Percentiles rank a stretch among this genome's conserved stretches.
These are phyloP conservation scores for Filosporella fistucella DNA, from an alignment of 495 filamentous ascomycete genomes.

Conservation along the genomic window DNA sequence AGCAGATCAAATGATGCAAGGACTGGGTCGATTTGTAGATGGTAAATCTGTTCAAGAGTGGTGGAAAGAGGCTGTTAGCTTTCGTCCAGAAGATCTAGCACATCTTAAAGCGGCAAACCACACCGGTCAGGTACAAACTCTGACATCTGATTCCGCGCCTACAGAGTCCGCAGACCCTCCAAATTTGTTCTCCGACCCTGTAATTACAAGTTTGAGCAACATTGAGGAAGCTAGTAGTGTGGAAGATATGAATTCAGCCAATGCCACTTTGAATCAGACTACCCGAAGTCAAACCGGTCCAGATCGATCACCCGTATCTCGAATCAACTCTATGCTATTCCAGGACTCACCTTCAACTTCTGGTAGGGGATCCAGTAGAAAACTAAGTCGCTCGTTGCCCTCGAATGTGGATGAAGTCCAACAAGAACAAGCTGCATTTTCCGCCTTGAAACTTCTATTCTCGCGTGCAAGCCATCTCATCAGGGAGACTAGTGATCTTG, in stretches of 20 bases:
- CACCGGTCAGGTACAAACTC: not conserved
- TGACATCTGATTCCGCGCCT: not conserved
- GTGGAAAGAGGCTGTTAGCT: not conserved
- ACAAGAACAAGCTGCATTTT: not conserved
- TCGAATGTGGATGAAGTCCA: not conserved
- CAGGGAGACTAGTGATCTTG: constrained; percentile 41
- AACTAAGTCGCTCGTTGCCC: too few species aligned
- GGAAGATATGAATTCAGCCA: not conserved
- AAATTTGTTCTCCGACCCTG: not conserved
- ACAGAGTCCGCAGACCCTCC: not conserved
- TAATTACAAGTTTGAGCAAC: not conserved
- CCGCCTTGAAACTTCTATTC: constrained; percentile 20
- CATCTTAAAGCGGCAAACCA: not conserved
- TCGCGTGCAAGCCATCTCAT: constrained; percentile 41
- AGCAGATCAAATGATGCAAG: constrained; percentile 30
- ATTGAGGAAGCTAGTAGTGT: not conserved
- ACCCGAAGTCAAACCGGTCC: not conserved
- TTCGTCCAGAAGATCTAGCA: not conserved
- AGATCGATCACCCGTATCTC: too few species aligned
- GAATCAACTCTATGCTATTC: too few species aligned
- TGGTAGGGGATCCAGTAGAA: not conserved
- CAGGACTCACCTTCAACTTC: not conserved
- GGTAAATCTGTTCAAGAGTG: constrained; percentile 16
- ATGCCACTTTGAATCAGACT: not conserved
- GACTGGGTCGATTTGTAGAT: constrained; percentile 29